Percentiles rank a stretch among this genome's conserved stretches.
phyloP scores from a whole-genome alignment of 805 yeast genomes.

The Pichia deserticola region DNA sequence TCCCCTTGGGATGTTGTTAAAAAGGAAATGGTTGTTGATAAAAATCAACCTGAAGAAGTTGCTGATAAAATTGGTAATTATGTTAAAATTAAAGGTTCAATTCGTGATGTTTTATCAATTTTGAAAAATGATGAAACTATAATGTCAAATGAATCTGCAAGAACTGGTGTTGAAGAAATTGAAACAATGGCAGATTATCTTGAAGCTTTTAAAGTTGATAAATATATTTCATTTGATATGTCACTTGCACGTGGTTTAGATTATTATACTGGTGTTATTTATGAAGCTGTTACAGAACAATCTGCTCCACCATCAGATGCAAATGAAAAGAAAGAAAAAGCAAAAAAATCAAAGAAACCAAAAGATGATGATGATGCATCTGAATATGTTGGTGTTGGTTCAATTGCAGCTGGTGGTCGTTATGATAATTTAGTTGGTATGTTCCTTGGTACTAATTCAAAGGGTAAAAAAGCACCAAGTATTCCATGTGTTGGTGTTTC shows the following conservation, averaged over 20 bases:
- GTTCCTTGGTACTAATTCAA: constrained; percentile 81
- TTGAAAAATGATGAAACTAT: constrained; percentile 54
- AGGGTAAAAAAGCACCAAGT: constrained; percentile 53
- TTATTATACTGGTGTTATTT: constrained; percentile 94
- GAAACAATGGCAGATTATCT: constrained; percentile 63
- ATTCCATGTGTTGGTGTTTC: constrained; percentile 98
- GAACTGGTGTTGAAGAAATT: constrained; percentile 78
- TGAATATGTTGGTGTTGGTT: constrained; percentile 95
- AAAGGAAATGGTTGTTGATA: constrained; percentile 87
- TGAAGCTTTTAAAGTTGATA: constrained; percentile 71
- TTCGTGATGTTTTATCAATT: constrained; percentile 49
- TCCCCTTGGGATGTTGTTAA: constrained; percentile 92
- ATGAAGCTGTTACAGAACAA: constrained; percentile 91
- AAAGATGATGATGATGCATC: constrained; percentile 75
- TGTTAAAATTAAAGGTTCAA: constrained; percentile 78
- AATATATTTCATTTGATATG: constrained; percentile 74
- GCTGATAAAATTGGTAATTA: constrained; percentile 91
- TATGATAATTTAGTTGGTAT: constrained; percentile 94
- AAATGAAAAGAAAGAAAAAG: constrained; percentile 48
- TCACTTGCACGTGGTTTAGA: constrained; percentile 96
- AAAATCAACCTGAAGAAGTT: constrained; percentile 82
- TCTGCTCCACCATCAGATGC: constrained; percentile 93
- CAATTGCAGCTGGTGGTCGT: constrained; percentile 98
- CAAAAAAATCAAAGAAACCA: constrained; percentile 19
- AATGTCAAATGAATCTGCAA: constrained; percentile 61